Base-by-base conservation (phyloP, 805 yeast species). In the Spathaspora hagerdaliae region DNA sequence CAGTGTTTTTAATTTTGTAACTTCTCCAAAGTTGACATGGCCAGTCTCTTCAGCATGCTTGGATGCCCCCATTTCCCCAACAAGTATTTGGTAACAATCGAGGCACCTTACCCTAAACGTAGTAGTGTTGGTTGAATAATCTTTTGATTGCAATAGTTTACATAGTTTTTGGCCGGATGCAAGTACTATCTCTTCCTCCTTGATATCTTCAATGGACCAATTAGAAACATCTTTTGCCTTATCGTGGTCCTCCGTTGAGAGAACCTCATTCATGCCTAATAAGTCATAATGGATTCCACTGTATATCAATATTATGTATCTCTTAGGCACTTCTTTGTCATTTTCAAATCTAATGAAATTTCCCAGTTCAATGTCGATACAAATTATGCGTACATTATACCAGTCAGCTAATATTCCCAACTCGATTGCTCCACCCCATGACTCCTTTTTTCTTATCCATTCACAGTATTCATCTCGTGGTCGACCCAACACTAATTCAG, bases 371-470 rank as follows among this genome's bases (percentile, higher is more conserved):
- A 86, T 79, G 55, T 86, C 94, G 27, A 83, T 58, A 9, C 88
- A 80, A 44, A 74, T 67, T 36, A 86, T 80, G 3, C 76, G 69
- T 6, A 83, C 61, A 5, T 69, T 66, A 36, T 83, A 69, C 49
- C 73, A 70, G 31, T 73, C 68, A 1, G 87, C 73, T 27, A 86
- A 58, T 6, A 86, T 82, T 7, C 81, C 79, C 39, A 85, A 63
- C 57, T 86, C 95, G 40, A 86, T 85, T 2, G 88, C 92, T 6
- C 95, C 95, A 29, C 95, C 95, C 95, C 94, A 86, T 13, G 85
- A 74, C 32, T 73, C 79, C 14, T 73, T 74, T 45, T 73, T 65
- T 39, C 58, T 51, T 19, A 86, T 86, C 92, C 94, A 86, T 6
- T 63, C 50, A 31, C 76, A 63, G 56, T 86, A 86, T 8, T 77